phyloP scores from a whole-genome alignment of 768 basidiomycete species.

The Chalciporus chontae region DNA sequence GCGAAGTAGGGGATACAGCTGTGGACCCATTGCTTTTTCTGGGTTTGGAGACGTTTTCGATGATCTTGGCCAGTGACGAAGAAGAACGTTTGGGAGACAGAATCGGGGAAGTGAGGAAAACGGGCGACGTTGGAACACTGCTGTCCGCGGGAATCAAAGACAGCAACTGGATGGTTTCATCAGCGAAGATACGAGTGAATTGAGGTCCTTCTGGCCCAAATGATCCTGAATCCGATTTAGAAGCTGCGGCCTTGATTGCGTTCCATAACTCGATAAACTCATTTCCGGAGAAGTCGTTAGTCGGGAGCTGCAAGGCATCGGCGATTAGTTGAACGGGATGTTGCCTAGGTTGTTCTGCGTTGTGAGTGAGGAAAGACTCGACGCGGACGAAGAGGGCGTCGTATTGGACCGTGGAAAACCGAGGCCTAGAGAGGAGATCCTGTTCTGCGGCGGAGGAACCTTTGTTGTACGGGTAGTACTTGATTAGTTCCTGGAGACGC shows the following conservation, averaged over 20 bases:
- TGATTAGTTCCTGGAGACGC: slow-evolving; percentile 67
- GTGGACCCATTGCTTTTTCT: slow-evolving; percentile 21
- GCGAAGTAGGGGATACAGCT: slow-evolving; percentile 26
- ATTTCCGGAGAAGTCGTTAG: slow-evolving; percentile 31
- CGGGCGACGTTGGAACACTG: slow-evolving; percentile 27
- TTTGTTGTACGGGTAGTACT: slow-evolving; percentile 59
- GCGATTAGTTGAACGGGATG: slow-evolving; percentile 59
- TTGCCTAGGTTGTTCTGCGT: slow-evolving; percentile 36
- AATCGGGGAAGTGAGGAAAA: slow-evolving; percentile 32
- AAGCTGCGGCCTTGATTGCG: slow-evolving; percentile 43
- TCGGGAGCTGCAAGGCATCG: slow-evolving; percentile 52
- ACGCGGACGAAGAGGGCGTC: slow-evolving; percentile 68
- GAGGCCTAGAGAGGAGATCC: slow-evolving; percentile 56
- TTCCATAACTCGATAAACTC: slow-evolving; percentile 51
- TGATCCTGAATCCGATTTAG: slow-evolving; percentile 25
- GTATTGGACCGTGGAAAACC: slow-evolving; percentile 61
- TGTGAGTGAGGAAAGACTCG: slow-evolving; percentile 47
- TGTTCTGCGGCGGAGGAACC: slow-evolving; percentile 30
- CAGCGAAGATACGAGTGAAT: slow-evolving; percentile 56
- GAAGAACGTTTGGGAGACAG: slow-evolving; percentile 33
- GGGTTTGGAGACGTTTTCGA: slow-evolving; percentile 17
- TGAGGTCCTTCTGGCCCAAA: slow-evolving; percentile 32
- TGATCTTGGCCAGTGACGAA: slow-evolving; percentile 28
- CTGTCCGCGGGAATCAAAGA: slow-evolving; percentile 47
- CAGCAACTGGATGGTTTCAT: slow-evolving; percentile 58